These are phyloP conservation scores for Grosmannia penicillata DNA, from an alignment of 2,329 filamentous ascomycete genomes.

Conservation along the genomic window DNA sequence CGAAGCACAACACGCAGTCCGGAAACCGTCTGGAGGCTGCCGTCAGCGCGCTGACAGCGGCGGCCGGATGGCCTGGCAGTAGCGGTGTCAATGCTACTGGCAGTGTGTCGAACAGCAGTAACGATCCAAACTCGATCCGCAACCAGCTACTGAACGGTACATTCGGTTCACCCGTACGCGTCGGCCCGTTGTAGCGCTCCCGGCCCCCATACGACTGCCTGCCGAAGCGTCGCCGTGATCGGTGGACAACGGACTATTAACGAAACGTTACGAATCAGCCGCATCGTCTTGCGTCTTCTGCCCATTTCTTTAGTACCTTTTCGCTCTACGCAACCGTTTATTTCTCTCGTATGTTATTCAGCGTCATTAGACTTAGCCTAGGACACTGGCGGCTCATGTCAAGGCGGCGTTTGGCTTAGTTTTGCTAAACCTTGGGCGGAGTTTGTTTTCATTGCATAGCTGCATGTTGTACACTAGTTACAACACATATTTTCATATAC, in stretches of 20 bases:
- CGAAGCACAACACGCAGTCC: conserved; percentile 77
- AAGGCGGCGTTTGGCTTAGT: conserved; percentile 7
- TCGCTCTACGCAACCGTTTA: not conserved
- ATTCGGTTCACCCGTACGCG: conserved; percentile 44
- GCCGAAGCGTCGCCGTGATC: too few relatives aligned
- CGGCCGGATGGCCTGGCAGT: conserved; percentile 60
- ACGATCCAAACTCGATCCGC: conserved; percentile 41
- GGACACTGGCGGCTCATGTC: conserved; percentile 5
- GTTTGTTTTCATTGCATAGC: not conserved
- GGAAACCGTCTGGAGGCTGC: conserved; percentile 69
- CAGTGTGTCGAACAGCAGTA: conserved; percentile 15
- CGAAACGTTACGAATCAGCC: conserved; percentile 7
- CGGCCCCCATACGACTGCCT: not conserved
- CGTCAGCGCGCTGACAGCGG: conserved; percentile 57
- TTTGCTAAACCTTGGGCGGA: not conserved
- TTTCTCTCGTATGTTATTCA: not conserved
- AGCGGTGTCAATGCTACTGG: conserved; percentile 21
- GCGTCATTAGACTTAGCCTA: conserved; percentile 5
- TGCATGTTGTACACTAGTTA: not conserved
- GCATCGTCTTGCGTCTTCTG: not conserved
- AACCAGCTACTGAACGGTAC: conserved; percentile 47
- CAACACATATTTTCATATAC: not conserved
- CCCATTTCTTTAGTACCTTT: not conserved
- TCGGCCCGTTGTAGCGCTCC: conserved; percentile 41
- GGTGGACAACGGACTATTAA: not conserved